Evolutionary conservation across 345 rosid genomes (phyloP).

Genomic region (Brassica juncea): DNA sequence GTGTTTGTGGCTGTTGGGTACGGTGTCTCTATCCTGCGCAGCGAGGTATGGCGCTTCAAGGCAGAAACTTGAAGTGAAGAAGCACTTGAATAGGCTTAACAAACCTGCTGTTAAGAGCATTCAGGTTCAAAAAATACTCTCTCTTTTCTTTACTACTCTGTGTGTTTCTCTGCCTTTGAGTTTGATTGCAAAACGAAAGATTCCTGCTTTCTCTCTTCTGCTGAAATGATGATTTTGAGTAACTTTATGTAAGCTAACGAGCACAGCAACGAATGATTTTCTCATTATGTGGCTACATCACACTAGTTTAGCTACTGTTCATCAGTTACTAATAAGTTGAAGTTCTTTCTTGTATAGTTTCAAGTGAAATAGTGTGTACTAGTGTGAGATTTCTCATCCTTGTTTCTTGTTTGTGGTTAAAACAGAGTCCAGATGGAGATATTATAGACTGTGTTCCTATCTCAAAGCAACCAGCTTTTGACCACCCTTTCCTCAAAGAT

Average conservation of each 20-base stretch:
- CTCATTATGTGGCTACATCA: not conserved
- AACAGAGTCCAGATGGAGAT: conserved; percentile 77
- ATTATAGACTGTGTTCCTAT: conserved; percentile 83
- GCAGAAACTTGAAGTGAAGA: conserved; percentile 70
- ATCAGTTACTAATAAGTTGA: not conserved
- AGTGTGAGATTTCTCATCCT: not conserved
- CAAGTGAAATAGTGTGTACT: not conserved
- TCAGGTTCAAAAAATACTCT: conserved; percentile 45
- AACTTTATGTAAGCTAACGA: not conserved
- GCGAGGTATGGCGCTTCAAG: conserved; percentile 61
- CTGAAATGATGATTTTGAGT: not conserved
- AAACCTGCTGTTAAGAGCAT: conserved; percentile 81
- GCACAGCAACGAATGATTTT: not conserved
- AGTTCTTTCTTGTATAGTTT: not conserved
- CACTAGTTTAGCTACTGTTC: not conserved
- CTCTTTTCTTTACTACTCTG: conserved; percentile 2
- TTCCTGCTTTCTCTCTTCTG: not conserved
- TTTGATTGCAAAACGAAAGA: not conserved
- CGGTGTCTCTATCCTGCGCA: conserved; percentile 49
- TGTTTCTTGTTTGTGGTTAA: conserved; percentile 4
- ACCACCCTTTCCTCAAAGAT: conserved; percentile 91
- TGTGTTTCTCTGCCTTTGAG: not conserved
- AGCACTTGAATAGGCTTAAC: conserved; percentile 85
- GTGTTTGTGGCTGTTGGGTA: conserved; percentile 51
- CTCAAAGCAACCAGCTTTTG: conserved; percentile 90